These are phyloP conservation scores for Aspergillus taichungensis DNA, from an alignment of 495 filamentous ascomycete species.

Conservation along the genomic window DNA sequence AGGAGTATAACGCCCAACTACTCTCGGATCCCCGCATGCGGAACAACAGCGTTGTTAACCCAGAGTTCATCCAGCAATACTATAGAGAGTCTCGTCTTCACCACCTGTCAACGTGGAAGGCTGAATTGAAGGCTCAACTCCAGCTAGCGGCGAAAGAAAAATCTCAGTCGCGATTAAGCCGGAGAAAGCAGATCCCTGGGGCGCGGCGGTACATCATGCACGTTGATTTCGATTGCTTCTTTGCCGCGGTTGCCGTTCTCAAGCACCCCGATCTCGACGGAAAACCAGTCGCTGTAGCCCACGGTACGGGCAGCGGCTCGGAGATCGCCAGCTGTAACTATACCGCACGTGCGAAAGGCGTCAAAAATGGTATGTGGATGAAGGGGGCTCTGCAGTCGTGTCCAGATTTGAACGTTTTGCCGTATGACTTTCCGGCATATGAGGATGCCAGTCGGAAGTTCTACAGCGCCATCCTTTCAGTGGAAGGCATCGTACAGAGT, in stretches of 20 bases:
- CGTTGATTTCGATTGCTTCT: conserved; percentile 97
- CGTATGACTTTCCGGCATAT: conserved; percentile 90
- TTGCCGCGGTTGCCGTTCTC: conserved; percentile 80
- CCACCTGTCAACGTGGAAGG: conserved; percentile 93
- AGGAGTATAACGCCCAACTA: conserved; percentile 81
- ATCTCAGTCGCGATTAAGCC: conserved; percentile 41
- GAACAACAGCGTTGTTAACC: conserved; percentile 79
- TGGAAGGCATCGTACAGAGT: conserved; percentile 81
- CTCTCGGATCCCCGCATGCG: conserved; percentile 73
- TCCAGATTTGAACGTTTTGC: conserved; percentile 73
- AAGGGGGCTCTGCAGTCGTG: conserved; percentile 75
- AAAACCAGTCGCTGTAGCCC: conserved; percentile 84
- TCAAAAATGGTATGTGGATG: conserved; percentile 99
- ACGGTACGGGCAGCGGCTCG: conserved; percentile 73
- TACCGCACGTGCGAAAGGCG: conserved; percentile 69
- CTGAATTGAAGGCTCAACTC: conserved; percentile 78
- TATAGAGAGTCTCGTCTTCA: conserved; percentile 91
- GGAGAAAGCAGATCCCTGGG: conserved; percentile 44
- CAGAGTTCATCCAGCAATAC: conserved; percentile 86
- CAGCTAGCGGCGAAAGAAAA: conserved; percentile 68
- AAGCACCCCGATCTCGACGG: conserved; percentile 68
- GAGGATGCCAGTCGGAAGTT: conserved; percentile 86
- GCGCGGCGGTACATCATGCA: conserved; percentile 81
- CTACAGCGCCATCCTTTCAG: conserved; percentile 71
- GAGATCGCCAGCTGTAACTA: conserved; percentile 99